Evolutionary conservation across 2,329 filamentous ascomycete genomes (phyloP).

Genomic region (Emergomyces pasteurianus): DNA sequence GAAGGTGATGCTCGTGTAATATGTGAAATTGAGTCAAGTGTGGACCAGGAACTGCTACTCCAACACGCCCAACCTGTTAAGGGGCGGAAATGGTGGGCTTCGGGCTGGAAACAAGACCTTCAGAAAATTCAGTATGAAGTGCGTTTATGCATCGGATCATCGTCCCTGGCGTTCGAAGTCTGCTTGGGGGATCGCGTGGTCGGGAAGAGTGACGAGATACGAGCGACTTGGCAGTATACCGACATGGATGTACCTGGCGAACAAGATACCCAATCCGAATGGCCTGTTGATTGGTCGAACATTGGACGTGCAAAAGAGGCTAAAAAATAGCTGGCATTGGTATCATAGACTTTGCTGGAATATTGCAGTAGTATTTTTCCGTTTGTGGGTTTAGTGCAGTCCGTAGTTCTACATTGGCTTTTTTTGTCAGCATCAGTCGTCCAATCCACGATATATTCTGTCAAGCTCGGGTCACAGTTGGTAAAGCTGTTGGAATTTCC

Average conservation of each 20-base stretch:
- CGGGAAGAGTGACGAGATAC: neutral
- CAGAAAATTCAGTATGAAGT: slow-evolving; percentile 1
- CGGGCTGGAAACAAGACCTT: neutral
- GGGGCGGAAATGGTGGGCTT: neutral
- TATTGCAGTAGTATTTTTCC: too few relatives aligned
- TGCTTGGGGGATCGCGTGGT: neutral
- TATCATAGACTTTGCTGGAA: too few relatives aligned
- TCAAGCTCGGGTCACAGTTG: too few relatives aligned
- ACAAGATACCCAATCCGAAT: neutral
- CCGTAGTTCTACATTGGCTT: too few relatives aligned
- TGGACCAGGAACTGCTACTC: neutral
- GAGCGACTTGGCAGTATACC: neutral
- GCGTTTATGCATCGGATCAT: neutral
- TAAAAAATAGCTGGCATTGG: neutral
- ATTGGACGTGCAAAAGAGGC: neutral
- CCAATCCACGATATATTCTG: too few relatives aligned
- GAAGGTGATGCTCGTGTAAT: neutral
- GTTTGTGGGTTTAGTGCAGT: too few relatives aligned
- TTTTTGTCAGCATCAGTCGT: too few relatives aligned
- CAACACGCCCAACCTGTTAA: neutral
- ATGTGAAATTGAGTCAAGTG: neutral
- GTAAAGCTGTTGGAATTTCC: too few relatives aligned
- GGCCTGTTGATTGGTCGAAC: neutral
- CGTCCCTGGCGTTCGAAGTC: neutral
- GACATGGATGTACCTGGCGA: neutral